phyloP scores from a whole-genome alignment of 306 rosid species.

The Glycyrrhiza uralensis region DNA sequence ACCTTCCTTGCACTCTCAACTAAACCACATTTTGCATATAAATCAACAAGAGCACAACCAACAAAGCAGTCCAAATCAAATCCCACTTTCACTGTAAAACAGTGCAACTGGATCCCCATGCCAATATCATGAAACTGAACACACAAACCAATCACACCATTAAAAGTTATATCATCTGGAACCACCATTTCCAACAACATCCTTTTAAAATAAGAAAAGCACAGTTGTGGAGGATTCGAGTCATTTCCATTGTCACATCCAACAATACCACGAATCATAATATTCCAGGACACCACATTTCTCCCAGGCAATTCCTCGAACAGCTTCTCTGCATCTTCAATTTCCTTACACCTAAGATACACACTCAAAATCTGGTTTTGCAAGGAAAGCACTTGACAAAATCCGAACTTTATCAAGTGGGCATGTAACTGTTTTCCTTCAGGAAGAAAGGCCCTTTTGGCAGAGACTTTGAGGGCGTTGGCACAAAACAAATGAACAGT shows the following conservation, averaged over 20 bases:
- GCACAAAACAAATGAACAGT: constrained; percentile 36
- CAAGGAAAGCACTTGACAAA: constrained; percentile 38
- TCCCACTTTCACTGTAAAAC: constrained; percentile 52
- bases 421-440: constrained; percentile 67
- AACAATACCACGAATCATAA: constrained; percentile 49
- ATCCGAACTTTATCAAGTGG: constrained; percentile 51
- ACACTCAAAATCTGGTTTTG: constrained; percentile 53
- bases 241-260: constrained; percentile 17
- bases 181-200: constrained; percentile 52
- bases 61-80: constrained; percentile 62
- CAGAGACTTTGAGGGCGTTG: constrained; percentile 56
- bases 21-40: constrained; percentile 56
- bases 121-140: constrained; percentile 35
- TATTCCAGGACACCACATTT: constrained; percentile 74
- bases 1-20: constrained; percentile 52
- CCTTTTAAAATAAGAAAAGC: constrained; percentile 45
- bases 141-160: constrained; percentile 53
- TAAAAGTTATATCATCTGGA: constrained; percentile 61
- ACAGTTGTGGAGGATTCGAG: constrained; percentile 16
- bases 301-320: constrained; percentile 65
- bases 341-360: constrained; percentile 46
- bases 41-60: constrained; percentile 52
- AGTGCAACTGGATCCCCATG: constrained; percentile 62
- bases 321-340: constrained; percentile 43
- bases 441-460: constrained; percentile 45